Percentiles rank a stretch among this genome's conserved stretches.
These are phyloP conservation scores for Neonectria punicea DNA, from an alignment of 2,329 filamentous ascomycete genomes.

Conservation along the genomic window DNA sequence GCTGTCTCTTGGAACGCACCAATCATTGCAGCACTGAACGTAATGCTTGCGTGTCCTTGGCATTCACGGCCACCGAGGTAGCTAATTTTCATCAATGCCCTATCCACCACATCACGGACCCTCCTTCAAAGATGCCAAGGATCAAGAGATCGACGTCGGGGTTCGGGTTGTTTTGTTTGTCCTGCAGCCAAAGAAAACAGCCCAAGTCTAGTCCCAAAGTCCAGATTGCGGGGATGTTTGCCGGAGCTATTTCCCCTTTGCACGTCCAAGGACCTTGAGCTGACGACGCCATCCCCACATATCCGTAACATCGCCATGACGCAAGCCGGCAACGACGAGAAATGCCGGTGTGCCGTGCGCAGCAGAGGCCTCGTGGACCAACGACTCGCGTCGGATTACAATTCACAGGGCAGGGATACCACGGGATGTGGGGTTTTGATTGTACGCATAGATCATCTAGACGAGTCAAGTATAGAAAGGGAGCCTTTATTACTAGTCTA, in stretches of 20 bases:
- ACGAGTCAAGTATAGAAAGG: background rate
- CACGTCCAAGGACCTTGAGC: no score
- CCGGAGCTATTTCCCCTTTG: background rate
- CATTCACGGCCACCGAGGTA: background rate
- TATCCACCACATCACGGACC: background rate
- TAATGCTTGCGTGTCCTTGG: conserved; percentile 3
- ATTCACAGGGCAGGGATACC: background rate
- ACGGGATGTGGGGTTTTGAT: background rate
- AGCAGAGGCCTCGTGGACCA: no score
- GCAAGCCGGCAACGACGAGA: no score
- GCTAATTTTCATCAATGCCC: background rate
- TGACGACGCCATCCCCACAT: no score
- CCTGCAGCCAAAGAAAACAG: background rate
- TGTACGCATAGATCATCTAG: background rate
- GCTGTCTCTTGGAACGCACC: background rate
- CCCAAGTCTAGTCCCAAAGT: background rate
- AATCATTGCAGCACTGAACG: conserved; percentile 3
- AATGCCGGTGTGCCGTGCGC: no score
- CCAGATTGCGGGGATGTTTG: background rate
- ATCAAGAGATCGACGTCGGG: background rate
- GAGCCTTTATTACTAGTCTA: background rate
- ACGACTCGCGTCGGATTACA: no score
- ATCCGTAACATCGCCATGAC: no score
- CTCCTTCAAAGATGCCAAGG: background rate
- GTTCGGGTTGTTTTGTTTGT: background rate